These are phyloP conservation scores for Aspergillus carbonarius DNA, from an alignment of 2,329 filamentous ascomycete species.

Conservation along the genomic window DNA sequence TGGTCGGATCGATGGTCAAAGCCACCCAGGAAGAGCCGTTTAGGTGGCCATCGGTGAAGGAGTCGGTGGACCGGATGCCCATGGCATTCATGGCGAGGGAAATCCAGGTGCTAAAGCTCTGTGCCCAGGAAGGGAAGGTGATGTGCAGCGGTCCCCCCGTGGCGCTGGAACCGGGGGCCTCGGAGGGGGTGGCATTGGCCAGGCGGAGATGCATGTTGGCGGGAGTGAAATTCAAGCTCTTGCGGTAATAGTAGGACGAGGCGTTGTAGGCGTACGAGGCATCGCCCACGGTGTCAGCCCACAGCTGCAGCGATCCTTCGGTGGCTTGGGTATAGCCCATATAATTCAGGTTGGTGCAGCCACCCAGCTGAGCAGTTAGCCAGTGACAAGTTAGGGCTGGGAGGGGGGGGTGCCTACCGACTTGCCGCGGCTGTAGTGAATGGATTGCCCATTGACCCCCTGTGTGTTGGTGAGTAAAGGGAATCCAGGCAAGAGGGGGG, in stretches of 20 bases:
- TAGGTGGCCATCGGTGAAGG: not conserved
- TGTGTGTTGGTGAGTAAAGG: not conserved
- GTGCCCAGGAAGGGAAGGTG: not conserved
- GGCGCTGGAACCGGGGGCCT: not conserved
- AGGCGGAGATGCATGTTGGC: not conserved
- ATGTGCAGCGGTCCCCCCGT: not conserved
- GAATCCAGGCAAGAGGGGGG: not conserved
- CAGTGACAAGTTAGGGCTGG: not conserved
- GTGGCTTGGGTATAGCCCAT: not conserved
- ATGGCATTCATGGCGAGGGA: not conserved
- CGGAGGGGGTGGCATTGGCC: not conserved
- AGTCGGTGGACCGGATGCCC: not conserved
- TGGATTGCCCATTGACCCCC: not conserved
- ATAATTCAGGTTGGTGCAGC: not conserved
- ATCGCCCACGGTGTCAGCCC: not conserved
- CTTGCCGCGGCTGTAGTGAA: not conserved
- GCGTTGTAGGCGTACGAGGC: not conserved
- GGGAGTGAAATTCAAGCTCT: not conserved
- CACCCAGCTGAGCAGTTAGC: not conserved
- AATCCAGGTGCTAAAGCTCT: not conserved
- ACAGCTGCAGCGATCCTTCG: not conserved
- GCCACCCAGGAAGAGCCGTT: not conserved
- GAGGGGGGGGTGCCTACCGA: not conserved
- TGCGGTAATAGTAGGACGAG: not conserved
- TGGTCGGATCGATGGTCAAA: not conserved